Base-by-base conservation (phyloP, 1,284 basidiomycete genomes). In the Apiotrichum gamsii region DNA sequence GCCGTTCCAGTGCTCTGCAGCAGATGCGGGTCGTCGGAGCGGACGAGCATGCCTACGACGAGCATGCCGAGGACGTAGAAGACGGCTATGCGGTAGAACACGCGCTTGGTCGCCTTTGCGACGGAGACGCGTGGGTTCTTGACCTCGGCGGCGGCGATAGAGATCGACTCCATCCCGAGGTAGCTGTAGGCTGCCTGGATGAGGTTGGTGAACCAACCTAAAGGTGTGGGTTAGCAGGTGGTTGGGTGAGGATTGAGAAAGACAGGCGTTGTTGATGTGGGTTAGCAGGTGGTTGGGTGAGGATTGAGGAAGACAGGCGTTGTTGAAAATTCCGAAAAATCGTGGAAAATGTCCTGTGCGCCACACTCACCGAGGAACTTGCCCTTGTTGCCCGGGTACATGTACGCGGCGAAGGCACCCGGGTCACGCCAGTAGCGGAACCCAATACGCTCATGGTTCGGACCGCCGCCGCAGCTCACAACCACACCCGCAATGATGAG, bases 401-500 rank as follows among this genome's bases (percentile, higher is more conserved):
- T 9, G 57, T 25, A 16, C 85, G 86, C 2, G n/a, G 66, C 65
- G 46, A 51, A 30, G 37, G 77, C 76, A 35, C 81, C 39, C 8
- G 75, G 75, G 56, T 82, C 65, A 54, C 77, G 80, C 83, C 83
- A 85, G 70, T 78, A 83, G 5, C 69, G 52, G 56, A 71, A 69
- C 3, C 70, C 65, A 28, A 61, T 55, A 19, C 78, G 76, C 19
- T 69, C 57, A 44, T 63, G 57, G 51, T 74, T 45, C 0, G 82
- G 81, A 0, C 78, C 80, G 50, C 83, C 84, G 41, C 84, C 85
- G 11, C 85, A 77, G 58, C 85, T 82, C 41, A 85, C 77, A 45
- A 85, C 69, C 35, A 87, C 74, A 42, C 84, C 84, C 45, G 77
- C 74, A 43, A 85, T 60, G 49, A 84, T 78, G 29, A 65, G 45